Conservation (phyloP, 441 rosid genomes). For the Mallotus japonicus region DNA sequence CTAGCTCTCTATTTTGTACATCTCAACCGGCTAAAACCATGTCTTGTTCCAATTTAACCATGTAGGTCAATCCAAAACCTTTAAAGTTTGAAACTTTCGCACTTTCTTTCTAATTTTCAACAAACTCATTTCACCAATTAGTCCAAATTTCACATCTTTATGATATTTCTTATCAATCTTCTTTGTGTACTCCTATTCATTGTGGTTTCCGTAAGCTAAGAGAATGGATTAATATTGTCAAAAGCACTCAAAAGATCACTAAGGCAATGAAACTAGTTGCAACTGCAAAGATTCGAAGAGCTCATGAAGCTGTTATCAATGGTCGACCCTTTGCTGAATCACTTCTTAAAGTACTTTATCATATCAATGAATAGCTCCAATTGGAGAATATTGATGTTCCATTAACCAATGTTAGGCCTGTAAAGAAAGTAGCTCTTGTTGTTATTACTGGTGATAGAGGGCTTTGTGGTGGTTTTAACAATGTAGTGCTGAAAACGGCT, state of each 20-base stretch:
- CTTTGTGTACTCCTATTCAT: slow-evolving; percentile 39
- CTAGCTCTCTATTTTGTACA: neutral
- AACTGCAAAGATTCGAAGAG: slow-evolving; percentile 76
- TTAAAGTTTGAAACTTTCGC: slow-evolving; percentile 18
- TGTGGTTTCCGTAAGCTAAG: slow-evolving; percentile 68
- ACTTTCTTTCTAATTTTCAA: slow-evolving; percentile 22
- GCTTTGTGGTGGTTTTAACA: slow-evolving; percentile 77
- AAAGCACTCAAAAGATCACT: slow-evolving; percentile 75
- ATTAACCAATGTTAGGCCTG: slow-evolving; percentile 68
- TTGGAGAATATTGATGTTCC: slow-evolving; percentile 73
- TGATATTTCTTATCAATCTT: neutral
- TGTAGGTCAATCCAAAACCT: slow-evolving; percentile 32
- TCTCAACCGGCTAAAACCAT: slow-evolving; percentile 23
- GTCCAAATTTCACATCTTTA: slow-evolving; percentile 12
- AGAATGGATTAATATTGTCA: slow-evolving; percentile 59
- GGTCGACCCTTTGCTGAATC: slow-evolving; percentile 71
- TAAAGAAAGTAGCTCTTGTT: slow-evolving; percentile 70
- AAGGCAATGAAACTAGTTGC: slow-evolving; percentile 89
- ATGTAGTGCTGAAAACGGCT: slow-evolving; percentile 53
- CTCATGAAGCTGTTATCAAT: slow-evolving; percentile 83
- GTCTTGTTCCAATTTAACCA: slow-evolving; percentile 32
- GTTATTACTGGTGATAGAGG: slow-evolving; percentile 74
- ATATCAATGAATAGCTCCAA: slow-evolving; percentile 68
- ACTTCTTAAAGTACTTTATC: slow-evolving; percentile 64
- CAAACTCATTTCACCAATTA: slow-evolving; percentile 26